A percentile compares a stretch with the other conserved stretches of the same genome.
Conservation (phyloP, 2,329 filamentous ascomycete species). For the Ophiocordyceps camponoti-floridani region DNA sequence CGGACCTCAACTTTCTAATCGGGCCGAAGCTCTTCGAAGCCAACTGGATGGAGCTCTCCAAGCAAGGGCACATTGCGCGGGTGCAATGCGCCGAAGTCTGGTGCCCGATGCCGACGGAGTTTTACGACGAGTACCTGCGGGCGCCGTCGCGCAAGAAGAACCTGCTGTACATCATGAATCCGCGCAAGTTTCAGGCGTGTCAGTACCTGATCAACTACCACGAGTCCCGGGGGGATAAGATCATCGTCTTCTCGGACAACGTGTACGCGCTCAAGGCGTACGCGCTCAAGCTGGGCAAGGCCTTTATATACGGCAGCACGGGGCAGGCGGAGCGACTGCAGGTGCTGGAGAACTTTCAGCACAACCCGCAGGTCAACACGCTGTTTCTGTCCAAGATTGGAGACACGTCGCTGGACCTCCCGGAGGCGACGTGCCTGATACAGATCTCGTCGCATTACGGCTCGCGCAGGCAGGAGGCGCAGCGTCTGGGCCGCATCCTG, state of each 20-base stretch:
- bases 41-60: slow-evolving; percentile 97
- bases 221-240: slow-evolving; percentile 85
- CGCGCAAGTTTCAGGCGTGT: slow-evolving; percentile 88
- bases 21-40: slow-evolving; percentile 95
- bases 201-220: slow-evolving; percentile 98
- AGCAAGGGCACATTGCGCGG: slow-evolving; percentile 90
- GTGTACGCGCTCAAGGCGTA: slow-evolving; percentile 83
- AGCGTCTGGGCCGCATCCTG: slow-evolving; percentile 80
- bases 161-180: slow-evolving; percentile 87
- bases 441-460: slow-evolving; percentile 97
- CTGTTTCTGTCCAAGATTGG: slow-evolving; percentile 96
- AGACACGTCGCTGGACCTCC: slow-evolving; percentile 91
- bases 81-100: slow-evolving; percentile 98
- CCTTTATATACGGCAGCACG: slow-evolving; percentile 83
- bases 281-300: slow-evolving; percentile 66
- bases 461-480: slow-evolving; percentile 89
- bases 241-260: slow-evolving; percentile 96
- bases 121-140: slow-evolving; percentile 84
- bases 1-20: slow-evolving; percentile 91
- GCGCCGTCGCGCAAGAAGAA: slow-evolving; percentile 33
- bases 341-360: slow-evolving; percentile 87
- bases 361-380: slow-evolving; percentile 77
- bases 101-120: slow-evolving; percentile 98
- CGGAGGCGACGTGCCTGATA: slow-evolving; percentile 90
- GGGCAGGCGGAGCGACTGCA: slow-evolving; percentile 68